Evolutionary conservation across 2,329 filamentous ascomycete species (phyloP).

Genomic region (Fusarium camptoceras): DNA sequence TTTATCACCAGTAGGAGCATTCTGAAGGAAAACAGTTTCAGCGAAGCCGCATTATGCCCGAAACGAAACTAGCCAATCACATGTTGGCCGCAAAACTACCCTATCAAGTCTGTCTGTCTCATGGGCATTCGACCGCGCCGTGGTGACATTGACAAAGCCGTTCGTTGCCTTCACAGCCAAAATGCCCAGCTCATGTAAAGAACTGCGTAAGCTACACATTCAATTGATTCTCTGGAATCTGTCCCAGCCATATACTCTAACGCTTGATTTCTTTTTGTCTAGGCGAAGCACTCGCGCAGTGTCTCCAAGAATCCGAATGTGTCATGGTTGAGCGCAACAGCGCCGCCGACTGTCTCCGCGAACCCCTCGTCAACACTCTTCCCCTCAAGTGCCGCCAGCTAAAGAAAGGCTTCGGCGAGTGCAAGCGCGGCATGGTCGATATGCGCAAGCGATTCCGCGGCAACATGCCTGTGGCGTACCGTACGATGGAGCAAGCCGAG

Average conservation of each 20-base stretch:
- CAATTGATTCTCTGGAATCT: neutral
- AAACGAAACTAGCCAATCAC: constrained; percentile 40
- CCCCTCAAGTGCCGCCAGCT: constrained; percentile 92
- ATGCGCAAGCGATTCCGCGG: constrained; percentile 99
- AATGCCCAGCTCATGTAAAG: constrained; percentile 97
- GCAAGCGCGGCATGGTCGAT: constrained; percentile 95
- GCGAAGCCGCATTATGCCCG: constrained; percentile 18
- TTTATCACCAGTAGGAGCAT: neutral
- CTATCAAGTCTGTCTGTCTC: constrained; percentile 36
- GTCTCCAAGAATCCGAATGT: constrained; percentile 96
- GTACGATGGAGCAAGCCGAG: constrained; percentile 68
- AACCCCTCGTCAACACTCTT: constrained; percentile 83
- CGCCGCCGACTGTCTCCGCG: constrained; percentile 87
- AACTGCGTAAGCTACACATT: constrained; percentile 78
- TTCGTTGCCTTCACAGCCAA: constrained; percentile 45
- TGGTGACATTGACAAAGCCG: constrained; percentile 27
- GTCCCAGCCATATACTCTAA: neutral
- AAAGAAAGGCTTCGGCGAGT: constrained; percentile 92
- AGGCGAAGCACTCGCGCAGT: constrained; percentile 93
- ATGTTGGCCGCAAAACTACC: constrained; percentile 42
- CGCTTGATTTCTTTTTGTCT: constrained; percentile 21
- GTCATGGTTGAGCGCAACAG: constrained; percentile 91
- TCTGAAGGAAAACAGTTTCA: constrained; percentile 10
- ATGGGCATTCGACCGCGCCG: constrained; percentile 38
- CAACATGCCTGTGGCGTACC: constrained; percentile 83